phyloP scores from a whole-genome alignment of 2,329 filamentous ascomycete species.

The Aureobasidium lini region DNA sequence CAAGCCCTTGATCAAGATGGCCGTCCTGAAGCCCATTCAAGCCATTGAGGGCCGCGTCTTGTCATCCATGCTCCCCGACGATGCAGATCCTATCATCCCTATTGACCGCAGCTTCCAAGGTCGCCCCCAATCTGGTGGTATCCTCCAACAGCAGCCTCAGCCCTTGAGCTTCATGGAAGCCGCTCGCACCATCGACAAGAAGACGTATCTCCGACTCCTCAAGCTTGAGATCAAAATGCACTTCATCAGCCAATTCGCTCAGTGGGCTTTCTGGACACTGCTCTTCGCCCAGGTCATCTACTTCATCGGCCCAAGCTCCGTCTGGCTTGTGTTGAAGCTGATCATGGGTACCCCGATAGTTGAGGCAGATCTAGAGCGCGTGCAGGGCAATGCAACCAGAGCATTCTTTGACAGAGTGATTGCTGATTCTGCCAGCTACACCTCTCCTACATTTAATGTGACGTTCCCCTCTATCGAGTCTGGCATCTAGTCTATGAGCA shows the following conservation, averaged over 20 bases:
- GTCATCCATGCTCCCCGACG: slow-evolving; percentile 14
- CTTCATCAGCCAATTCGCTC: neutral
- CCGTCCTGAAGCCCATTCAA: neutral
- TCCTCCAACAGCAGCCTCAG: neutral
- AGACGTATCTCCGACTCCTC: neutral
- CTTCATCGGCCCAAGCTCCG: neutral
- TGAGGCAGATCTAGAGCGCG: neutral
- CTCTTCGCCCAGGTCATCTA: neutral
- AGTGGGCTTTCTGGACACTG: neutral
- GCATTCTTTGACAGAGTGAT: neutral
- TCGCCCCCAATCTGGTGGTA: neutral
- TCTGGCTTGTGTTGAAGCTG: slow-evolving; percentile 7
- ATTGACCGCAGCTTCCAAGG: slow-evolving; percentile 15
- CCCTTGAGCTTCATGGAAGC: neutral
- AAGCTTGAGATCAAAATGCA: neutral
- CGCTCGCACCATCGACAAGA: neutral
- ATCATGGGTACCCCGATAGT: neutral
- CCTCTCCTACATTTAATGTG: neutral
- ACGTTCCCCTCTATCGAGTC: neutral
- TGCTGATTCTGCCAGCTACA: neutral
- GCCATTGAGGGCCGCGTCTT: neutral
- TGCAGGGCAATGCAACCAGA: neutral
- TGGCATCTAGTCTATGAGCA: no score
- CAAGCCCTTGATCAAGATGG: neutral
- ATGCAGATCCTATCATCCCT: slow-evolving; percentile 13